Evolutionary conservation across 1,284 basidiomycete genomes (phyloP), one percentile per base, ranked within the genome.

Genomic region (Cerioporus squamosus): DNA sequence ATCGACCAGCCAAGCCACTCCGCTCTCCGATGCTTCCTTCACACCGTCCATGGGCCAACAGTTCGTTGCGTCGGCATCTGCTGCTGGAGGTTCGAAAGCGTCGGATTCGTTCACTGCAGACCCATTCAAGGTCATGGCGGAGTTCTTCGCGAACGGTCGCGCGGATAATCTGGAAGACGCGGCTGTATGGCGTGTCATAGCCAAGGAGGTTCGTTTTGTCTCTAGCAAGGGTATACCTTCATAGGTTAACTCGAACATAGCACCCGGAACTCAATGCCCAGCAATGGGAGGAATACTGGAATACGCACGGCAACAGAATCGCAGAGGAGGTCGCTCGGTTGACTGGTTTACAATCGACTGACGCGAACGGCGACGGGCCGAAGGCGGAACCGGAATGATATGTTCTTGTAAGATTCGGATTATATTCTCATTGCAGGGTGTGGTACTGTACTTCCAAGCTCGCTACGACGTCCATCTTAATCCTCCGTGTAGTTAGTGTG

Each of bases 201-300:
- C 60, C 7, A 48, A 59, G 40, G 61, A 72, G 70, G 75, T 75
- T 46, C 22, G 18, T 50, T 9, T 44, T 29, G 33, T n/a, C 14
- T 36, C 14, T 36, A 14, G 33, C 9, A 36, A 15, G 33, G 12
- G 6, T 3, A 7, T 3, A 36, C 3, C 6, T 14, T 6, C 14
- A 36, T 4, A 10, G 33, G 12, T 36, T 36, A 3, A 36, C 14
- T 7, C 3, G 33, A 36, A 12, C 33, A 15, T 36, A 89, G 87
- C 70, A 68, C 56, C 67, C 68, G 44, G 86, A 84, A 62, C 71
- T 71, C 51, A 81, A 82, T 18, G 76, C 77, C 15, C 51, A 56
- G 20, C 77, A 70, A 29, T 90, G 88, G 88, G 75, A 80, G 42
- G 75, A 76, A 10, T 88, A 87, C 66, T 87, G 87, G 70, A 70